phyloP scores from a whole-genome alignment of 2,329 filamentous ascomycete genomes.

The Claviceps cyperi region DNA sequence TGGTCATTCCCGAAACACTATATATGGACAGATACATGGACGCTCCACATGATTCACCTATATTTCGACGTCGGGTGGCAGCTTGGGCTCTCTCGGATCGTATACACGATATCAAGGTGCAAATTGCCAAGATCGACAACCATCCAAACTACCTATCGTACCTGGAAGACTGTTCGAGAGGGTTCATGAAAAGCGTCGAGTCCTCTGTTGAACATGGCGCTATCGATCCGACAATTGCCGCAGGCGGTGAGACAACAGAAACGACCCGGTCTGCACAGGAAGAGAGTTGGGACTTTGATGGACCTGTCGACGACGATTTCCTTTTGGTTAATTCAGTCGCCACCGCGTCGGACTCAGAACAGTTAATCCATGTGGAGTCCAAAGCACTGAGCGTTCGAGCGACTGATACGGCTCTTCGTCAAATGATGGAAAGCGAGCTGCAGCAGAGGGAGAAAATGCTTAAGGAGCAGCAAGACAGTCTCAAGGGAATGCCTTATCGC shows the following conservation, averaged over 20 bases:
- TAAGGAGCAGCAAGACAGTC: conserved; percentile 26
- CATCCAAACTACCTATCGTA: conserved; percentile 14
- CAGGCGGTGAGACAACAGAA: neutral
- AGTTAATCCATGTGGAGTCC: conserved; percentile 4
- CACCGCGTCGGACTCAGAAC: neutral
- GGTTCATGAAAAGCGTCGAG: conserved; percentile 8
- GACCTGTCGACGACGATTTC: conserved; percentile 22
- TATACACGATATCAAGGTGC: conserved; percentile 39
- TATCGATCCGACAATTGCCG: neutral
- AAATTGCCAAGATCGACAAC: conserved; percentile 13
- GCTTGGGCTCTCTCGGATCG: conserved; percentile 62
- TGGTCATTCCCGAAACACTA: conserved; percentile 66
- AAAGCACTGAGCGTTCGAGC: conserved; percentile 10
- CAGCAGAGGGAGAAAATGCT: conserved; percentile 14
- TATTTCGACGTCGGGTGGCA: conserved; percentile 50
- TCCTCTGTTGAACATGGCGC: neutral
- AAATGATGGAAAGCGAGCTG: conserved; percentile 31
- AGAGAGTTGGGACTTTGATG: conserved; percentile 25
- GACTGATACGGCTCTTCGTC: conserved; percentile 19
- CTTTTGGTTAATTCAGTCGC: conserved; percentile 14
- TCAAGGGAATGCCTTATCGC: conserved; percentile 56
- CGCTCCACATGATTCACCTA: conserved; percentile 40
- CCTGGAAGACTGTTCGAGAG: conserved; percentile 14
- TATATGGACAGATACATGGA: conserved; percentile 85
- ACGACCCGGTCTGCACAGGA: conserved; percentile 3